Conservation (phyloP, 148 eudicot genomes). For the Rheum nobile region DNA sequence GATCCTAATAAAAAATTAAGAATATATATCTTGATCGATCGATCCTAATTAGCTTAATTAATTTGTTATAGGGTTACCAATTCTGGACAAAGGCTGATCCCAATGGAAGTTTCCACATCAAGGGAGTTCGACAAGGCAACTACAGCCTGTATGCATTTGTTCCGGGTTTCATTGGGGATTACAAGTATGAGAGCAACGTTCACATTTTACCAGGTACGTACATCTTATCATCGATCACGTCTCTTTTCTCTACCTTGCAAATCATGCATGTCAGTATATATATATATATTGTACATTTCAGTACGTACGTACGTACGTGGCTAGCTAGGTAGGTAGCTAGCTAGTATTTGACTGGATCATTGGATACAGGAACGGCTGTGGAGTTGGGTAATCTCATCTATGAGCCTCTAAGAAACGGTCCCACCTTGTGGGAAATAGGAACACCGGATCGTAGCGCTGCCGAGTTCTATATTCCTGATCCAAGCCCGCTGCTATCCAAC, state of each 20-base stretch:
- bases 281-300: too few species aligned
- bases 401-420: slow-evolving; percentile 39
- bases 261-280: too few species aligned
- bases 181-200: slow-evolving; percentile 18
- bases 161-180: slow-evolving; percentile 46
- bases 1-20: too few species aligned
- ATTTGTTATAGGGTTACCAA: slow-evolving; percentile 63
- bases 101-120: slow-evolving; percentile 33
- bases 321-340: too few species aligned
- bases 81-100: slow-evolving; percentile 46
- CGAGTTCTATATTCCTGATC: slow-evolving; percentile 58
- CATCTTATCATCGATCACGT: too few species aligned
- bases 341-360: too few species aligned
- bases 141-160: slow-evolving; percentile 47
- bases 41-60: too few species aligned
- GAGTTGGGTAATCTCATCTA: slow-evolving; percentile 21
- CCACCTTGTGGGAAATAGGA: slow-evolving; percentile 74
- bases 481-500: slow-evolving; percentile 22
- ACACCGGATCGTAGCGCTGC: slow-evolving; percentile 56
- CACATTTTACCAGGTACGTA: slow-evolving; percentile 26
- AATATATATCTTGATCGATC: too few species aligned
- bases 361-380: slow-evolving; percentile 20
- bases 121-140: slow-evolving; percentile 23
- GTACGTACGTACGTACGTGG: too few species aligned
- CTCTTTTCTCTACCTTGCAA: too few species aligned